Base-by-base conservation (phyloP, 176 grass and related monocot species). In the Miscanthus lutarioriparius region DNA sequence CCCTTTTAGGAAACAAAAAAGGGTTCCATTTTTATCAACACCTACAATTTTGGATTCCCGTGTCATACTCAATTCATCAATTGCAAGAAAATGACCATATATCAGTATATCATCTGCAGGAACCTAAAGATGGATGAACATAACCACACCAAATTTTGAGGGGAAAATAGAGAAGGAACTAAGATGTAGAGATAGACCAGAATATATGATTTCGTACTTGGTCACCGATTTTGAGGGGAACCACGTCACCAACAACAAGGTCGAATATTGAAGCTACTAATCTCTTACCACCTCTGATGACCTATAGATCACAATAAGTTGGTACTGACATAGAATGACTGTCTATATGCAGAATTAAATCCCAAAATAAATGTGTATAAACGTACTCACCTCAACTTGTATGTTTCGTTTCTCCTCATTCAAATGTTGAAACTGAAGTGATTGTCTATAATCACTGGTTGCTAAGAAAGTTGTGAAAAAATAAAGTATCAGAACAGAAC, bases 401-500 rank as follows among this genome's bases (percentile, higher is more conserved):
- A 98, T 98, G 76, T 98, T 98, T 69, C 88, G 87, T 69, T 98
- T 98, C 89, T 98, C 96, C 79, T 95, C 93, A 85, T 98, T 93
- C 69, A 98, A 76, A 92, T 91, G 87, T 82, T 77, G 91, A 88
- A 98, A 98, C 49, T 98, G 96, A 73, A 98, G 96, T 69, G 93
- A 98, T 86, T 98, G 96, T 75, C 65, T 95, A 74, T 95, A 93
- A 84, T 98, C 96, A 85, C 93, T 98, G 77, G 67, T 90, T 62
- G 93, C 96, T 98, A 71, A 79, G 80, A 76, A 32, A 69, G 14
- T 80, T 79, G 77, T 7, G 2, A 80, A 79, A 75, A 88, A 48
- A 48, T 48, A 48, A 70, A 58, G 62, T 33, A 79, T 79, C 53
- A 78, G 54, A 48, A 49, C 25, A 58, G 66, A 30, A 30, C 28